A percentile compares a stretch with the other conserved stretches of the same genome.
Evolutionary conservation across 73 alveolate genomes (phyloP).

Genomic region (Paramecium tetraurelia): DNA sequence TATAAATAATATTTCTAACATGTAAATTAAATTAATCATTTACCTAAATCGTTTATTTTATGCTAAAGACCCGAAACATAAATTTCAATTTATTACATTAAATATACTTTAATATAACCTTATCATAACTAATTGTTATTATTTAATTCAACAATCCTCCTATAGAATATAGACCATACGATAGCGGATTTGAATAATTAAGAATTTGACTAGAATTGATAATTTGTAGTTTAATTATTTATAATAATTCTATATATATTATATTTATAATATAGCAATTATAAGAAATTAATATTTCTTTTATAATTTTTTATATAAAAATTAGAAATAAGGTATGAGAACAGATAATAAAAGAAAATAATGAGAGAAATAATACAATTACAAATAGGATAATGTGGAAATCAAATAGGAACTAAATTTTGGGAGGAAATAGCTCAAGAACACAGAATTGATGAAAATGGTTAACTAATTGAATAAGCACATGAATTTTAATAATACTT

Average conservation of each 20-base stretch:
- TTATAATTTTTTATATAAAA: neutral
- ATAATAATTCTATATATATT: neutral
- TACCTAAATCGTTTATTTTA: too few species aligned
- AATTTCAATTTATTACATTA: neutral
- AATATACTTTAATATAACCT: neutral
- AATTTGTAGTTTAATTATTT: neutral
- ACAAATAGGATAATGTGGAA: slow-evolving; percentile 97
- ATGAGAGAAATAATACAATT: slow-evolving; percentile 89
- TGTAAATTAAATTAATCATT: too few species aligned
- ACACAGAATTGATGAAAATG: slow-evolving; percentile 79
- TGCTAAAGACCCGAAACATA: too few species aligned
- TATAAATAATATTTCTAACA: too few species aligned
- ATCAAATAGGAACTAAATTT: slow-evolving; percentile 90
- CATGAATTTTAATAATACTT: slow-evolving; percentile 41
- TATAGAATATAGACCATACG: neutral
- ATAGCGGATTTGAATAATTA: neutral
- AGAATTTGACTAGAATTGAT: neutral
- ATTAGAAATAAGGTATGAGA: neutral
- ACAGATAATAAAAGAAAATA: slow-evolving; percentile 15
- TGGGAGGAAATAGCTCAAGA: slow-evolving; percentile 91
- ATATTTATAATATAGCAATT: neutral
- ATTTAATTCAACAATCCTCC: neutral
- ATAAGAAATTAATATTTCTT: neutral
- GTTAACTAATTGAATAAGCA: slow-evolving; percentile 63
- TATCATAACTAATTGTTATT: neutral